A percentile compares a stretch with the other conserved stretches of the same genome.
Conservation (phyloP, 2,329 filamentous ascomycete genomes). For the Zasmidium cellare region DNA sequence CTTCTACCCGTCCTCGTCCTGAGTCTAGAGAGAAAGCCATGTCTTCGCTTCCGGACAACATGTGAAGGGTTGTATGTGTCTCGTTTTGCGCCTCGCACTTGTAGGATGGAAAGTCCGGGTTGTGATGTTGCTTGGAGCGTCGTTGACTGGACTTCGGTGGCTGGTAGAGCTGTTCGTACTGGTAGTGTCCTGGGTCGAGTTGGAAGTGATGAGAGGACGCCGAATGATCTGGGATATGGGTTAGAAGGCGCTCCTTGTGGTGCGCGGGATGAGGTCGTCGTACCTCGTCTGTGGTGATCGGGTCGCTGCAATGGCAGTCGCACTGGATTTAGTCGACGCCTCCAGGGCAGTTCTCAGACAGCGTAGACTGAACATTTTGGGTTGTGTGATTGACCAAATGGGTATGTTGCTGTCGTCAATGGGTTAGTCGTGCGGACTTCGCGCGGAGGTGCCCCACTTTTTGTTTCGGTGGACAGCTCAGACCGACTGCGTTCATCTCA, state of each 20-base stretch:
- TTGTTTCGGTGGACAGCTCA: no score
- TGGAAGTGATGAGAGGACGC: constrained; percentile 20
- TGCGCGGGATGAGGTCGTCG: no score
- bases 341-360: constrained; percentile 1
- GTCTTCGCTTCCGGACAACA: constrained; percentile 60
- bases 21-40: constrained; percentile 59
- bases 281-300: constrained; percentile 10
- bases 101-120: constrained; percentile 37
- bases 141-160: constrained; percentile 16
- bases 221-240: constrained; percentile 19
- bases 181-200: constrained; percentile 18
- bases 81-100: constrained; percentile 50
- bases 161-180: constrained; percentile 5
- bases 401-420: not conserved
- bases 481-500: not conserved
- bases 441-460: not conserved
- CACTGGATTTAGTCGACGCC: not conserved
- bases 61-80: constrained; percentile 62
- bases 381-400: not conserved
- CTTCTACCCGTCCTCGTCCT: constrained; percentile 55
- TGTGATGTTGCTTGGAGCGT: constrained; percentile 17
- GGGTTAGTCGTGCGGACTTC: not conserved
- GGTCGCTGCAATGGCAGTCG: not conserved
- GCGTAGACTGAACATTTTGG: constrained; percentile 6
- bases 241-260: not conserved